Evolutionary conservation across 495 filamentous ascomycete species (phyloP), one percentile per base, ranked within the genome.

Genomic region (Talaromyces stipitatus): DNA sequence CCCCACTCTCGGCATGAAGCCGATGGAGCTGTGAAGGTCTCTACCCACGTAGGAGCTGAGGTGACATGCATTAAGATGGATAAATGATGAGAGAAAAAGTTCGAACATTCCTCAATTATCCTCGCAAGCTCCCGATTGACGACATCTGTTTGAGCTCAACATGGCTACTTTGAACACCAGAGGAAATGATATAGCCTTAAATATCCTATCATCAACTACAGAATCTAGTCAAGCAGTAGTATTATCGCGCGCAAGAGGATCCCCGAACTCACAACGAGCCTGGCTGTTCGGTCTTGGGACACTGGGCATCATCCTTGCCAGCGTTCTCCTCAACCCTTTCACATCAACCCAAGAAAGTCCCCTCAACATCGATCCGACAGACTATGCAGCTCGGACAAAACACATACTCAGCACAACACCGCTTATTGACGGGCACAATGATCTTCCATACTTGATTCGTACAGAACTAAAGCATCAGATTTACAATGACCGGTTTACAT

Each of bases 401-500:
- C 50, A 53, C 23, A 28, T 53, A 2, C 50, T 53, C 50, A 53
- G 50, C 27, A 53, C 50, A 12, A 53, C 50, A 3, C 50, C 50
- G 4, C 50, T 53, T 6, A 90, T 91, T 66, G 87, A 94, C 69
- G 89, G 89, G 3, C 90, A 95, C 64, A 85, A 91, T 72, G 90
- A 95, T 64, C 69, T 92, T 11, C 78, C 88, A 8, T 83, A 89
- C 57, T 50, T 82, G 26, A 75, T 92, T 57, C 76, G 87, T 26
- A 70, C 61, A 27, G 29, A 72, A 6, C 85, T 80, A 61, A 70
- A 81, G 30, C 89, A 91, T 65, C 78, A 84, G 51, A 90, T 95
- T 59, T 85, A 90, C 63, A 61, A 72, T 54, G 60, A 73, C 10
- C 80, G 82, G 30, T 58, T 69, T 7, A 61, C 63, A 12, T 61